Evolutionary conservation across 1,139 yeast species (phyloP).

Genomic region (Saccharomyces pastorianus): DNA sequence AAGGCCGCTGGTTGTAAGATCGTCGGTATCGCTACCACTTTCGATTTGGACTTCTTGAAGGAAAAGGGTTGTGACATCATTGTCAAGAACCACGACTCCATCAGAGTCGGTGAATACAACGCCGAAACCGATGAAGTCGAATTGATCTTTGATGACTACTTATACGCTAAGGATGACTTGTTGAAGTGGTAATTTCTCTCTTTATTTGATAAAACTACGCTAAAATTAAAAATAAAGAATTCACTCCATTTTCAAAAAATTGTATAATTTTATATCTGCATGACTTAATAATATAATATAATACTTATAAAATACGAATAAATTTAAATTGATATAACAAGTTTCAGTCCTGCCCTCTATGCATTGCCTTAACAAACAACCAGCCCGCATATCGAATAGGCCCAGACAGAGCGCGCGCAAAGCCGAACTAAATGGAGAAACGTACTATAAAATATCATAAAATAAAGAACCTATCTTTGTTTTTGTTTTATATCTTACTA

Average conservation of each 20-base stretch:
- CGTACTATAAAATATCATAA: neutral
- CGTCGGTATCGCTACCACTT: slow-evolving; percentile 78
- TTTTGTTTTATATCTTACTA: neutral
- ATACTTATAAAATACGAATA: no score
- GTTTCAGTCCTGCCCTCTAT: no score
- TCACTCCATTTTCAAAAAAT: neutral
- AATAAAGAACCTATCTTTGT: neutral
- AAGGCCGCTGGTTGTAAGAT: slow-evolving; percentile 78
- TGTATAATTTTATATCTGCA: neutral
- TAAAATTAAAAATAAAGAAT: neutral
- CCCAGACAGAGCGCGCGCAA: no score
- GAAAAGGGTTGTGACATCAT: slow-evolving; percentile 77
- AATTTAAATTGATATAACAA: no score
- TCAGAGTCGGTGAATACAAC: slow-evolving; percentile 37
- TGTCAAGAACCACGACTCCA: slow-evolving; percentile 58
- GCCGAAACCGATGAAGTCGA: slow-evolving; percentile 34
- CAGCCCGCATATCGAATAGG: no score
- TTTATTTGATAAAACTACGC: neutral
- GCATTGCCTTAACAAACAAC: no score
- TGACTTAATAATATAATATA: neutral
- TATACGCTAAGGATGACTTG: slow-evolving; percentile 34
- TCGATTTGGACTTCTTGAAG: slow-evolving; percentile 60
- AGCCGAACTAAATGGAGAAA: no score
- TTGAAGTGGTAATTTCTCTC: slow-evolving; percentile 27
- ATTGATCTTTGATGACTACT: slow-evolving; percentile 33